Evolutionary conservation across 2,329 filamentous ascomycete species (phyloP), one percentile per base, ranked within the genome.

Genomic region (Fusarium anthophilum): DNA sequence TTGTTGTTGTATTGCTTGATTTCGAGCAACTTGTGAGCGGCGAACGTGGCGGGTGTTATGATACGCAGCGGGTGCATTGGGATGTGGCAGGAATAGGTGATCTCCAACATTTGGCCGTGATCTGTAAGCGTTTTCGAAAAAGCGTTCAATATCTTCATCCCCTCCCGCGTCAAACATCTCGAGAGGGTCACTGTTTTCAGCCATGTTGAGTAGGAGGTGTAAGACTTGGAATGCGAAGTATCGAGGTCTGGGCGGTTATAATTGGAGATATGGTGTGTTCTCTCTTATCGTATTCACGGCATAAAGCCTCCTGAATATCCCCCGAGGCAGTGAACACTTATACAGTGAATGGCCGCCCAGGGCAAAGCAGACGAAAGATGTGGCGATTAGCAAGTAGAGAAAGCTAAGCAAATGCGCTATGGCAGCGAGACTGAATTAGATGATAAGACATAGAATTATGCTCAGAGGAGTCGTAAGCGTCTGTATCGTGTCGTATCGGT

Each of bases 141-240:
- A 28, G 41, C 73, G 70, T 15, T 77, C 45, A 14, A 76, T 32
- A 12, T 77, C 73, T 18, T 75, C 67, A 20, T 76, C 74, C 28
- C 73, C 73, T n/a, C 69, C 66, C 13, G 70, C 75, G 20, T 65
- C 65, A 37, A 78, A 56, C 45, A 77, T 51, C n/a, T 76, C 73
- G 28, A 77, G 55, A 41, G 70, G 70, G 26, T 74, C 70, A 38
- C 72, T 69, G 45, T 58, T 53, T 24, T 62, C 38, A 35, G 64
- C 73, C 76, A 77, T 76, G 53, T 38, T 76, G 66, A 32, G 30
- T 26, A 57, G 56, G 39, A 37, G n/a, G 54, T 41, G 26, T 14
- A 41, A 26, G 50, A 17, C n/a, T 56, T 47, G 30, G 43, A 35
- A 28, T 65, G 15, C 26, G 26, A 56, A n/a, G 37, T 47, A 54